phyloP scores from a whole-genome alignment of 2,329 filamentous ascomycete species.

The Stagonosporopsis chrysanthemi region DNA sequence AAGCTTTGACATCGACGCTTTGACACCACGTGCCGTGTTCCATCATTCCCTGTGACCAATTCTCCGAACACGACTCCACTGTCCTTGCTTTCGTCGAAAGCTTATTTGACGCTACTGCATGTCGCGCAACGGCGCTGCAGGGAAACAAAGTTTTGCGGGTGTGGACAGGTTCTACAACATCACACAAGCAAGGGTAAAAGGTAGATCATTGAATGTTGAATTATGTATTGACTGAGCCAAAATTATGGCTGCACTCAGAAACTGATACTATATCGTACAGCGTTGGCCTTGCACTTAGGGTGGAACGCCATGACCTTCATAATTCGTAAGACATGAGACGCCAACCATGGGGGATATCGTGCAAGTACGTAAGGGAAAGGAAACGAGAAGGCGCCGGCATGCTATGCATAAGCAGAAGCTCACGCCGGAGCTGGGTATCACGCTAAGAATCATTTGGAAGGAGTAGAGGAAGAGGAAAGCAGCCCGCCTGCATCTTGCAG shows the following conservation, averaged over 20 bases:
- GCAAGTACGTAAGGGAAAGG: constrained; percentile 11
- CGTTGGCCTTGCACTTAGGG: neutral
- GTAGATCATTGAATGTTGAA: neutral
- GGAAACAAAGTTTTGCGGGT: constrained; percentile 1
- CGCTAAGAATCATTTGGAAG: constrained; percentile 27
- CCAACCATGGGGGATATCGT: constrained; percentile 35
- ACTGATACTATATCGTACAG: constrained; percentile 12
- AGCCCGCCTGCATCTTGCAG: constrained; percentile 46
- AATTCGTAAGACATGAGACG: constrained; percentile 25
- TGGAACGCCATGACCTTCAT: constrained; percentile 16
- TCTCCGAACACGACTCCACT: constrained; percentile 15
- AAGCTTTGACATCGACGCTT: constrained; percentile 19
- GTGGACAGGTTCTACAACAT: neutral
- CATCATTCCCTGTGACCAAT: constrained; percentile 12
- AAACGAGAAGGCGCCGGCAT: constrained; percentile 21
- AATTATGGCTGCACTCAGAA: neutral
- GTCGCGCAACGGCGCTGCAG: constrained; percentile 9
- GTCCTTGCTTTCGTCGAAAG: constrained; percentile 14
- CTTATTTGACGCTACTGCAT: constrained; percentile 18
- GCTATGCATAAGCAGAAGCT: constrained; percentile 33
- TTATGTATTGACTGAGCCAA: neutral
- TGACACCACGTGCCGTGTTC: constrained; percentile 9
- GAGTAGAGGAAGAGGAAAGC: constrained; percentile 28
- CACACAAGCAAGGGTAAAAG: neutral
- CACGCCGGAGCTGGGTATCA: constrained; percentile 45